Evolutionary conservation across 306 rosid species (phyloP).

Genomic region (Trifolium subterraneum): DNA sequence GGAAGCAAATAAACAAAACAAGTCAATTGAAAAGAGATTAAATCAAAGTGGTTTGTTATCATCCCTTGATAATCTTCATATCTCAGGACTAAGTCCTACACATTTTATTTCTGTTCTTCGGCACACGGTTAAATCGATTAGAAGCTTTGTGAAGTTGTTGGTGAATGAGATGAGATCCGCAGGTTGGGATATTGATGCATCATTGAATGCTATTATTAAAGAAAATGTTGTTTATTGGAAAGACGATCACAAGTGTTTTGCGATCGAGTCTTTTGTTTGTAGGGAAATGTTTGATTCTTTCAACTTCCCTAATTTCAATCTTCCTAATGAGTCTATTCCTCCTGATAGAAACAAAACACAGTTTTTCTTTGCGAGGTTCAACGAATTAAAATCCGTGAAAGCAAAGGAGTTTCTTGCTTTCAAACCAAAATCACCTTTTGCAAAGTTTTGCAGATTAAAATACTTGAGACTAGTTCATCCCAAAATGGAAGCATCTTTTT

Average conservation of each 20-base stretch:
- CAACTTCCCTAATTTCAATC: constrained; percentile 64
- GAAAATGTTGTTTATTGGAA: constrained; percentile 55
- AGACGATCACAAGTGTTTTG: constrained; percentile 77
- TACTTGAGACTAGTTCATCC: constrained; percentile 70
- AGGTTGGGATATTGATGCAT: constrained; percentile 70
- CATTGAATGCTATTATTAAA: constrained; percentile 57
- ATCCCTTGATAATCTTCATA: constrained; percentile 64
- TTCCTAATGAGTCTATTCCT: constrained; percentile 51
- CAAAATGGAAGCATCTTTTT: constrained; percentile 74
- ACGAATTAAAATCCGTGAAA: constrained; percentile 59
- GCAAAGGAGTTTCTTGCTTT: constrained; percentile 51
- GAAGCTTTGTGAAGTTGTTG: constrained; percentile 64
- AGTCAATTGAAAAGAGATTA: constrained; percentile 64
- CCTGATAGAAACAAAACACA: constrained; percentile 48
- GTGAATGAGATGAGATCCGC: constrained; percentile 75
- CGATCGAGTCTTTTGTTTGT: constrained; percentile 78
- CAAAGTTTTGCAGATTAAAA: constrained; percentile 67
- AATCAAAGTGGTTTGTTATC: constrained; percentile 70
- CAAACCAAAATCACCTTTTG: constrained; percentile 65
- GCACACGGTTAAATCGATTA: constrained; percentile 58
- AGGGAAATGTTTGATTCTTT: constrained; percentile 81
- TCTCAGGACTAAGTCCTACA: constrained; percentile 62
- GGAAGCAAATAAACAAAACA: constrained; percentile 63
- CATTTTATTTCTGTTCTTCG: constrained; percentile 71
- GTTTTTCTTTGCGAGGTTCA: constrained; percentile 52